A percentile compares a stretch with the other conserved stretches of the same genome.
phyloP scores from a whole-genome alignment of 2,329 filamentous ascomycete species.

The Pseudofabraea citricarpa region DNA sequence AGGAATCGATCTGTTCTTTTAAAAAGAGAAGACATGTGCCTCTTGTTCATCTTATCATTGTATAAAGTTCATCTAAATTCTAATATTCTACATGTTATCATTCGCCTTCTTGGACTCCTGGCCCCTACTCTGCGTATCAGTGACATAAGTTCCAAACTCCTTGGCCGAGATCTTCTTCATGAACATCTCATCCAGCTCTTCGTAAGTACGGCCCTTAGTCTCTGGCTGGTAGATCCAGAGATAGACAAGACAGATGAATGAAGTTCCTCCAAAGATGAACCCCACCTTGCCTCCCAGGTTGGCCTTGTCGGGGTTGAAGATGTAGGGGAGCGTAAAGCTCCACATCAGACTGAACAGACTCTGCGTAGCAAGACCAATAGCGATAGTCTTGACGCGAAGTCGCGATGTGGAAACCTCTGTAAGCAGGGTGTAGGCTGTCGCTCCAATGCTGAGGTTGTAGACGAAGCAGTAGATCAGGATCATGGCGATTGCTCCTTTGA shows the following conservation, averaged over 20 bases:
- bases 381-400: conserved; percentile 19
- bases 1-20: too few relatives aligned
- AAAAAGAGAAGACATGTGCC: too few relatives aligned
- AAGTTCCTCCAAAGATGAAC: conserved; percentile 33
- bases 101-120: too few relatives aligned
- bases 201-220: conserved; percentile 14
- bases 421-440: conserved; percentile 21
- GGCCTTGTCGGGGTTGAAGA: conserved; percentile 32
- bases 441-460: conserved; percentile 33
- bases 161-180: conserved; percentile 9
- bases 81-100: too few relatives aligned
- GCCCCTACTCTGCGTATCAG: too few relatives aligned
- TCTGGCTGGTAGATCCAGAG: conserved; percentile 34
- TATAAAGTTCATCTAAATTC: too few relatives aligned
- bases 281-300: conserved; percentile 34
- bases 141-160: conserved; percentile 8
- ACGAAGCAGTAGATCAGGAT: conserved; percentile 8
- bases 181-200: conserved; percentile 16
- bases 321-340: conserved; percentile 29
- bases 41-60: too few relatives aligned
- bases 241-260: conserved; percentile 28
- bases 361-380: conserved; percentile 13
- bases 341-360: conserved; percentile 7
- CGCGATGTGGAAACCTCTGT: conserved; percentile 18
- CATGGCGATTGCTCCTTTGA: conserved; percentile 2